Evolutionary conservation across 108 stramenopile species (phyloP), one percentile per base, ranked within the genome.

Genomic region (Chaetoceros muelleri): DNA sequence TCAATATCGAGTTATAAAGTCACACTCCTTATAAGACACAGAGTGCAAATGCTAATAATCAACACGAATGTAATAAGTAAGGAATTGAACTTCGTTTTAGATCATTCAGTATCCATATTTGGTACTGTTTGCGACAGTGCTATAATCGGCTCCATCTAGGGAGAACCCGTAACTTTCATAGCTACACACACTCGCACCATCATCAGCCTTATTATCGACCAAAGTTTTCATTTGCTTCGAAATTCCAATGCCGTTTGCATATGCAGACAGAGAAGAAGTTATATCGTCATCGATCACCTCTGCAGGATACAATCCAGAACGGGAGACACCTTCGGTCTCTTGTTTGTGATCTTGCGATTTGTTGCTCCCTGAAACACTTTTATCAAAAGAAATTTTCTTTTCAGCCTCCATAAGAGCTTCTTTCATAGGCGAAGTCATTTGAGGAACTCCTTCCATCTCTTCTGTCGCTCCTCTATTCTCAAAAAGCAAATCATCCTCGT

Each of bases 121-220:
- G 5, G 34, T 40, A 13, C 34, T 40, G 13, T 13, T 13, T 13
- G 34, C 34, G 5, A 40, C 34, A 40, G 34, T 40, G 34, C 13
- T 40, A 13, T 40, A 40, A 40, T 40, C 34, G 5, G 34, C 34
- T 27, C 80, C 80, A 60, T 81, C 80, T 56, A 81, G 44, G 0
- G 72, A 74, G 57, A 73, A 81, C 27, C 80, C 80, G 48, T 81
- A 81, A 40, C 72, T 73, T 30, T 76, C 80, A 75, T 76, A 76
- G 48, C 65, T 67, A 47, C 61, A 64, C 56, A 76, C 60, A 69
- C 71, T 73, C 20, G 71, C 71, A 16, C 63, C 72, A 60, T 81
- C 80, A 27, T 70, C 34, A 40, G 5, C 34, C 5, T 40, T 40
- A n/a, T n/a, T n/a, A n/a, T n/a, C n/a, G n/a, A n/a, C n/a, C n/a